A percentile compares a stretch with the other conserved stretches of the same genome.
Conservation (phyloP, 441 rosid species). For the Jatropha multifida region DNA sequence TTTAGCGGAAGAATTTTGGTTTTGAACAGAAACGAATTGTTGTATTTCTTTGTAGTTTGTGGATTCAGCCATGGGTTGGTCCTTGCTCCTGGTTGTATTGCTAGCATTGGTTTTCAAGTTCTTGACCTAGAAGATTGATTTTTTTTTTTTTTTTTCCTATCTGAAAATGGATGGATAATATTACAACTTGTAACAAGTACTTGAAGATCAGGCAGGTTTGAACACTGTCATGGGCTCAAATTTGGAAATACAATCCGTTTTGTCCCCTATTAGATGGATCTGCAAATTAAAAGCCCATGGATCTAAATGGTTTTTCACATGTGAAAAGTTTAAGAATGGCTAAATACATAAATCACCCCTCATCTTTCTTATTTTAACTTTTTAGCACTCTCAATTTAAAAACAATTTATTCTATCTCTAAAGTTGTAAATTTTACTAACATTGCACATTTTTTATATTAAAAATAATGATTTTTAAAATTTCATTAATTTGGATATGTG, state of each 20-base stretch:
- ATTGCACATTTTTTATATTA: too few species aligned
- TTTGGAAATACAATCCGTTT: too few species aligned
- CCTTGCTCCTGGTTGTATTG: slow-evolving; percentile 18
- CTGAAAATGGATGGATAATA: not conserved
- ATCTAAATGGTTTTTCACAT: not conserved
- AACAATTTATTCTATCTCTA: too few species aligned
- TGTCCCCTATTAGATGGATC: too few species aligned
- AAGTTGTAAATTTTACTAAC: too few species aligned
- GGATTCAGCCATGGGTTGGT: slow-evolving; percentile 29
- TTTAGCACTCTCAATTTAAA: too few species aligned
- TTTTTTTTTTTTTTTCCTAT: not conserved
- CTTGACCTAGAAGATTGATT: not conserved
- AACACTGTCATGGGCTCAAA: too few species aligned
- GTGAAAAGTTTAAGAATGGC: too few species aligned
- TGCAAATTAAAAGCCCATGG: not conserved
- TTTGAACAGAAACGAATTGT: slow-evolving; percentile 19
- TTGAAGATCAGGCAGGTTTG: too few species aligned
- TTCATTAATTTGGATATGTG: too few species aligned
- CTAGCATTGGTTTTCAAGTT: slow-evolving; percentile 26
- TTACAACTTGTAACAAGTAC: not conserved
- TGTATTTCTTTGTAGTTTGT: not conserved
- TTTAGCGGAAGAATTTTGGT: slow-evolving; percentile 25
- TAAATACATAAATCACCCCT: too few species aligned
- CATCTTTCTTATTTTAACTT: not conserved
- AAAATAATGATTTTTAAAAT: too few species aligned